These are phyloP conservation scores for Fusarium napiforme DNA, from an alignment of 2,329 filamentous ascomycete species.

Conservation along the genomic window DNA sequence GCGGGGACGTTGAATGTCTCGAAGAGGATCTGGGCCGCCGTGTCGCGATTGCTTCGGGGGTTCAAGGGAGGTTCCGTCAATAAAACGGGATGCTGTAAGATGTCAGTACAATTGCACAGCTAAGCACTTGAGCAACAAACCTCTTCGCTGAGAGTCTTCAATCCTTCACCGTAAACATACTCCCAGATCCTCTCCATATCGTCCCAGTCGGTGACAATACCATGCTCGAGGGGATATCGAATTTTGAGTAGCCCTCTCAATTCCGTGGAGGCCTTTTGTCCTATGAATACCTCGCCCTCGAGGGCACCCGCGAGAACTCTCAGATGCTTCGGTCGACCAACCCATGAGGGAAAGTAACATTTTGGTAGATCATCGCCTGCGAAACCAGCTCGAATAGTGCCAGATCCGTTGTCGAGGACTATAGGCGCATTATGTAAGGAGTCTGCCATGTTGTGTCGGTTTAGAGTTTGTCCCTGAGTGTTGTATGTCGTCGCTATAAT, in stretches of 20 bases:
- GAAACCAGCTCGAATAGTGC: constrained; percentile 96
- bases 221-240: constrained; percentile 93
- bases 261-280: constrained; percentile 86
- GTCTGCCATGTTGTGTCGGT: constrained; percentile 60
- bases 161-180: constrained; percentile 93
- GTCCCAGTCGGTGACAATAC: constrained; percentile 99
- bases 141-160: constrained; percentile 98
- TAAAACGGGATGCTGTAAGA: constrained; percentile 81
- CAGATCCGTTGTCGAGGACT: constrained; percentile 98
- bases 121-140: constrained; percentile 54
- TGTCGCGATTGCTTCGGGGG: constrained; percentile 94
- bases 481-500: constrained; percentile 26
- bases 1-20: constrained; percentile 99
- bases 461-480: constrained; percentile 1
- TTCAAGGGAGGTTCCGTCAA: constrained; percentile 97
- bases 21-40: constrained; percentile 95
- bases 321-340: constrained; percentile 94
- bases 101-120: constrained; percentile 29
- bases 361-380: constrained; percentile 96
- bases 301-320: constrained; percentile 95
- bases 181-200: constrained; percentile 99
- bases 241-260: constrained; percentile 95
- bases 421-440: constrained; percentile 95
- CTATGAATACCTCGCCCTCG: constrained; percentile 97
- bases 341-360: constrained; percentile 97